Base-by-base conservation (phyloP, 2,329 filamentous ascomycete genomes). In the Pseudogymnoascus sp. region DNA sequence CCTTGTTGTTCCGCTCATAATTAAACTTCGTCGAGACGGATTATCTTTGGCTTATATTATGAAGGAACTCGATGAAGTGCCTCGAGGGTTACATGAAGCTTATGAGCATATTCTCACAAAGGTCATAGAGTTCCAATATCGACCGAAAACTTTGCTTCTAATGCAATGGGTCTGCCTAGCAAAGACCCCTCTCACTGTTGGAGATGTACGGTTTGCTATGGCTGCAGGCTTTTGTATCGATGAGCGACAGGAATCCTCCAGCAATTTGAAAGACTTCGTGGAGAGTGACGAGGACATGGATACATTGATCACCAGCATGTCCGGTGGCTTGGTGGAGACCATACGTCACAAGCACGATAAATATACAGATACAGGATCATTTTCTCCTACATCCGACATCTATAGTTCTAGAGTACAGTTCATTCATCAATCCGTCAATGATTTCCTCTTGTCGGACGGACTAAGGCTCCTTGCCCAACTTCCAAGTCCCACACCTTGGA, bases 341-440 rank as follows among this genome's bases (percentile, higher is more conserved):
- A 60, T 23, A 28, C 2, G 40, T 44, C 72, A 74, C 63, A 73
- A 71, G 5, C 68, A 78, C 61, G 66, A 70, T 23, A 74, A 78
- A 18, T 36, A 36, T 36, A 10, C 1, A 28, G 25, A 7, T 28
- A 28, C 25, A 28, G 25, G 3, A 28, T 28, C 25, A 28, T 28
- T 28, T 7, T 6, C 25, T 28, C 5, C 1, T 28, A 28, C 25
- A 28, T n/a, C 36, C 3, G 21, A 36, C 36, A 56, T 62, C n/a
- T 6, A 37, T 37, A 2, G 7, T 40, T 18, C n/a, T 44, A 71
- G 64, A 0, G 73, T 77, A 12, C 77, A 78, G 64, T 78, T 75
- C 40, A 74, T 75, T 61, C 73, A 75, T 25, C 53, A 60, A 38
- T 60, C 56, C 8, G 11, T 60, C 18, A 38, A 38, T 4, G 56